Base-by-base conservation (phyloP, 352 stramenopile genomes). In the Phytophthora parvispora region DNA sequence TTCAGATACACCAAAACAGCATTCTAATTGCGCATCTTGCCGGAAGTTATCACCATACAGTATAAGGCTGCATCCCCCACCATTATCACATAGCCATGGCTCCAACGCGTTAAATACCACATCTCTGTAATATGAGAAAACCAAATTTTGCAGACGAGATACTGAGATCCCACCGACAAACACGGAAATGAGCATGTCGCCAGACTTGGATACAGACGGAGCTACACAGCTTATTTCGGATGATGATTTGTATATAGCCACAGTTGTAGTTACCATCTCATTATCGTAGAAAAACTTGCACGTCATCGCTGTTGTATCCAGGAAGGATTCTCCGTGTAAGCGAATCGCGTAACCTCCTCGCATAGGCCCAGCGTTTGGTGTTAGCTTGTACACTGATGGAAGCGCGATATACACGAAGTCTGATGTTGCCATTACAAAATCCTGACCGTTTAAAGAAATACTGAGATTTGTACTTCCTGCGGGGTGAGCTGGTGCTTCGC, bases 401-500 rank as follows among this genome's bases (percentile, higher is more conserved):
- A 90, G 60, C 2, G 54, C 31, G 6, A 87, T 59, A 49, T 86
- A 96, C 0, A 32, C 69, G 40, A 97, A 93, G 2, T 16, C 74
- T 22, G 76, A 45, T 0, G 51, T 53, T 2, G 36, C 45, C 12
- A 50, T 42, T 0, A 67, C 36, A 45, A 92, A 95, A 42, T 97
- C 68, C 24, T 92, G 76, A 1, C 90, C 87, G 38, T 97, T 96
- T 1, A 87, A 36, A 7, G 84, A 85, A 48, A 97, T 52, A 12
- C 68, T 77, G 18, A 97, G 28, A 9, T 47, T 76, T 2, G 72
- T 71, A 13, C 20, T 13, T 38, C 64, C 77, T 48, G 58, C 15
- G 49, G 28, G 52, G 25, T 89, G 78, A 1, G 50, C 45, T 61
- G 90, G 90, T 12, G 87, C 73, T 8, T 84, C 63, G 29, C 91